These are phyloP conservation scores for Leucocoprinus leucothites DNA, from an alignment of 768 basidiomycete genomes.

Conservation along the genomic window DNA sequence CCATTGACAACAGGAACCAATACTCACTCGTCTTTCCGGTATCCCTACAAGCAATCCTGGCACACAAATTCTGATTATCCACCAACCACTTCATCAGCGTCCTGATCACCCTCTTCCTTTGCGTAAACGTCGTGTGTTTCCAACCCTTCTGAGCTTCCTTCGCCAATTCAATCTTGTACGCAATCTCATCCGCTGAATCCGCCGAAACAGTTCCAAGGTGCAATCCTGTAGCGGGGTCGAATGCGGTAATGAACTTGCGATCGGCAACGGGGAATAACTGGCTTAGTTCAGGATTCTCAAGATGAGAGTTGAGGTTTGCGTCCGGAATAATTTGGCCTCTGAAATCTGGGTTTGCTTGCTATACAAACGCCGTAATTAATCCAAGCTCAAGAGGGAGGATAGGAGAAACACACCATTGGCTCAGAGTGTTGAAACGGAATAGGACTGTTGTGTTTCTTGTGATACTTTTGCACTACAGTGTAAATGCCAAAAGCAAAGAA, in stretches of 20 bases:
- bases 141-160: slow-evolving; percentile 67
- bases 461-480: slow-evolving; percentile 72
- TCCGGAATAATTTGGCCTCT: slow-evolving; percentile 49
- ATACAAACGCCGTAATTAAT: not conserved
- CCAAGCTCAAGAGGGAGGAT: not conserved
- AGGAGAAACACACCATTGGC: slow-evolving; percentile 51
- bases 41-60: slow-evolving; percentile 86
- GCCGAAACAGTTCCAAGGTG: slow-evolving; percentile 79
- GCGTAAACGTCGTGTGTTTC: slow-evolving; percentile 70
- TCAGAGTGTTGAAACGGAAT: slow-evolving; percentile 57
- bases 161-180: slow-evolving; percentile 65
- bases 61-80: slow-evolving; percentile 84
- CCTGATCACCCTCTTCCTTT: slow-evolving; percentile 79
- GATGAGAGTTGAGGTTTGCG: slow-evolving; percentile 66
- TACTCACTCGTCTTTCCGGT: slow-evolving; percentile 89
- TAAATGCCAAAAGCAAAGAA: slow-evolving; percentile 81
- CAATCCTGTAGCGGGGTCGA: slow-evolving; percentile 84
- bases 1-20: too few species aligned
- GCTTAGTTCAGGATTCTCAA: slow-evolving; percentile 48
- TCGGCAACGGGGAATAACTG: slow-evolving; percentile 43
- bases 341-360: slow-evolving; percentile 63
- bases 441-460: slow-evolving; percentile 69
- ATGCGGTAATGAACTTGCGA: slow-evolving; percentile 81
- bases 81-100: slow-evolving; percentile 92
- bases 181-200: slow-evolving; percentile 70